Base-by-base conservation (phyloP, 441 rosid species). In the Populus hybrid region DNA sequence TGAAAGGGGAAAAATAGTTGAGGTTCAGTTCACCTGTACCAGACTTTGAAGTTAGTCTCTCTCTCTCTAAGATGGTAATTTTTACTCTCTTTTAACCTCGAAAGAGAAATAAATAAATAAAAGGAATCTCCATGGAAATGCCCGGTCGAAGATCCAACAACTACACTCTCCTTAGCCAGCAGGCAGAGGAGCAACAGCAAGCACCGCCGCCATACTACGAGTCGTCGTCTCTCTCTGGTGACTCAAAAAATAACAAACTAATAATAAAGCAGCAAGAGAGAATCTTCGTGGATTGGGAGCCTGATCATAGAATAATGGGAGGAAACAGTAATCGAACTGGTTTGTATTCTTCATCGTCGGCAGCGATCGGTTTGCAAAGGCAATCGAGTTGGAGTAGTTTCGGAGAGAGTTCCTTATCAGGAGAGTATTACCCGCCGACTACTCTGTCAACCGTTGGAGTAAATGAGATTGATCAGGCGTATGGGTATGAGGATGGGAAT, bases 81-180 rank as follows among this genome's bases (percentile, higher is more conserved):
- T 80, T 59, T 80, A 85, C 87, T 88, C 89, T 88, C 86, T 80
- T 77, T 81, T 16, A 35, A 61, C 24, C 7, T 26, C 6, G 16
- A 9, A 29, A 26, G 6, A 14, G 10, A 31, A 28, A 29, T 29
- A 29, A 29, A 29, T 29, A 29, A 29, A 29, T 38, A 65, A 21
- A 2, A 11, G 9, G 2, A 1, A 2, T 77, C 77, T 86, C 92
- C 72, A 96, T 94, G 97, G 98, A 93, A 90, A 90, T 94, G 94
- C 86, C 93, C 23, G 89, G 84, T 77, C 88, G 93, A 83, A 93
- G 94, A 93, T 92, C 98, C 71, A 93, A 88, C 86, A 29, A 29
- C 31, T 96, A 96, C 87, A 85, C 91, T 64, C 93, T 90, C 42
- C 88, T 96, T 16, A 90, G 90, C 83, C 99, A 94, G 82, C 82